These are phyloP conservation scores for Citrus trifoliata DNA, from an alignment of 345 rosid species.

Conservation along the genomic window DNA sequence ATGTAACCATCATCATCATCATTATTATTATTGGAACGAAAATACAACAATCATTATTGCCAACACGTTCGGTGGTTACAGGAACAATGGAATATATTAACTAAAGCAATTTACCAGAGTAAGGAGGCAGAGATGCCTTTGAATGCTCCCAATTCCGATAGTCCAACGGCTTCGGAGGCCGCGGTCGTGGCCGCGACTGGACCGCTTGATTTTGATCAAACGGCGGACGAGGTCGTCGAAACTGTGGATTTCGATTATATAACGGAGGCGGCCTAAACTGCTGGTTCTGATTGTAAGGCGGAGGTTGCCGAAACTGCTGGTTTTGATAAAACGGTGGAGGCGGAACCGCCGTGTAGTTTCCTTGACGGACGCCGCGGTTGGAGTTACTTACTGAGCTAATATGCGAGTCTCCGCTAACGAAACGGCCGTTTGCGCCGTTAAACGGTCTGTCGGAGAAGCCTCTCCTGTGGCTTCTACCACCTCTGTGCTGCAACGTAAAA, in stretches of 20 bases:
- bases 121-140: slow-evolving; percentile 43
- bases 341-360: slow-evolving; percentile 24
- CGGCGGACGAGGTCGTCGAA: slow-evolving; percentile 33
- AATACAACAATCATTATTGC: background rate
- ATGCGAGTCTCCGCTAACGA: slow-evolving; percentile 46
- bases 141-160: slow-evolving; percentile 78
- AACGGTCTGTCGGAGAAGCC: slow-evolving; percentile 50
- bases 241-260: slow-evolving; percentile 22
- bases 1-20: background rate
- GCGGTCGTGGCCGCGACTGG: slow-evolving; percentile 42
- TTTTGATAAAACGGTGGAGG: slow-evolving; percentile 32
- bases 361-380: slow-evolving; percentile 38
- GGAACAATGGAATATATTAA: background rate
- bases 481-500: slow-evolving; percentile 45
- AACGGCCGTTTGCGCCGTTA: slow-evolving; percentile 31
- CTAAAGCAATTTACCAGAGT: slow-evolving; percentile 41
- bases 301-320: slow-evolving; percentile 28
- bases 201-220: slow-evolving; percentile 36
- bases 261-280: slow-evolving; percentile 33
- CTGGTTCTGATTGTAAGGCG: slow-evolving; percentile 36
- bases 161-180: slow-evolving; percentile 54
- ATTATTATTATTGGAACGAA: background rate
- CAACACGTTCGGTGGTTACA: too few relatives aligned
- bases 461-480: slow-evolving; percentile 53
- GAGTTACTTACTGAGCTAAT: slow-evolving; percentile 43